Conservation (phyloP, 257 asterid species). For the Petunia secreta region DNA sequence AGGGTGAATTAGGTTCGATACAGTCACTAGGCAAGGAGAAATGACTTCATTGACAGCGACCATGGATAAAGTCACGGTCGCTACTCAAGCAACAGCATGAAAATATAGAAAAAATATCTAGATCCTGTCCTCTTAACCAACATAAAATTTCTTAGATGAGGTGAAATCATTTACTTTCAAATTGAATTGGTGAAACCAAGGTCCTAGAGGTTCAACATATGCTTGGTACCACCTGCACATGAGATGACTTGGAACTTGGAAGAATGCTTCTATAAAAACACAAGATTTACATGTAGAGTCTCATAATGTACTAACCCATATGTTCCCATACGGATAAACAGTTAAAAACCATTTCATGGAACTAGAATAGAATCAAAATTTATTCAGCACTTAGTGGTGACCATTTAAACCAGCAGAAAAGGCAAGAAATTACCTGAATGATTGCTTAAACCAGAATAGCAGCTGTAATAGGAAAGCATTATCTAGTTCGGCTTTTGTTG, state of each 20-base stretch:
- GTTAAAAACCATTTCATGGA: not conserved
- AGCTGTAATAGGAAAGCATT: conserved; percentile 91
- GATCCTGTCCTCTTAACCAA: not conserved
- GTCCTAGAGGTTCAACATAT: not conserved
- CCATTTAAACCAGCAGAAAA: conserved; percentile 9
- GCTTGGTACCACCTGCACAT: not conserved
- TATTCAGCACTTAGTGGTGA: conserved; percentile 9
- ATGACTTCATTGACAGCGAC: not conserved
- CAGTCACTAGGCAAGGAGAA: not conserved
- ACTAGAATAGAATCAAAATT: conserved; percentile 5
- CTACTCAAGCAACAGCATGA: not conserved
- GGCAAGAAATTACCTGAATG: conserved; percentile 68
- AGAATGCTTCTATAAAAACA: not conserved
- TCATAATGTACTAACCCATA: not conserved
- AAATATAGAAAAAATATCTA: not conserved
- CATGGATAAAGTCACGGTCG: not conserved
- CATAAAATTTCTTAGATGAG: not conserved
- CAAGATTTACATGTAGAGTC: not conserved
- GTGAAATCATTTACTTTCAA: not conserved
- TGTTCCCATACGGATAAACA: not conserved
- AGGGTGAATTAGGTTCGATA: not conserved
- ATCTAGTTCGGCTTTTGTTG: conserved; percentile 75
- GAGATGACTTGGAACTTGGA: not conserved
- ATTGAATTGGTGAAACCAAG: not conserved
- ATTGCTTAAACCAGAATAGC: conserved; percentile 97